Base-by-base conservation (phyloP, 352 stramenopile genomes). In the Elongisporangium senticosum region DNA sequence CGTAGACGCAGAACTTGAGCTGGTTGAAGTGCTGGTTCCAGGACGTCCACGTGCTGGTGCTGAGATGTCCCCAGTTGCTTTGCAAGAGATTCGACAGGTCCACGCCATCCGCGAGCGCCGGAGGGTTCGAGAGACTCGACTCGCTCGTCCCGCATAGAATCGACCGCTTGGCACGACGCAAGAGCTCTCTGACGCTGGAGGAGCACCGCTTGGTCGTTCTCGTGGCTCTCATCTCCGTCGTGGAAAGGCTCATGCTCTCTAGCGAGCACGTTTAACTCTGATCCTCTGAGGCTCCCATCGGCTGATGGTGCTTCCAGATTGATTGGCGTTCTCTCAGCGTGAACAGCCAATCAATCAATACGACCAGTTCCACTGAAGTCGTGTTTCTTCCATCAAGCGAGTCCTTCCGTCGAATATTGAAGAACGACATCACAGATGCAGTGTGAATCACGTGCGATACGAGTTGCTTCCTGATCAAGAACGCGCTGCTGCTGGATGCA, bases 1-100 rank as follows among this genome's bases (percentile, higher is more conserved):
- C 69, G 56, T 65, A 84, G 21, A 83, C 64, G 40, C 71, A 77
- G 55, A 86, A 85, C 43, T 83, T 83, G 49, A 87, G 64, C 4
- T 62, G 28, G 6, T 53, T 64, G 20, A 81, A 81, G 4, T 70
- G 59, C 17, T 59, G 61, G 49, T 72, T 63, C 3, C 51, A 63
- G 17, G 70, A 76, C 37, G 47, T 69, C 75, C 75, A 71, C 11
- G 33, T 43, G 33, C 33, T 43, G 10, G 33, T 43, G 33, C 33
- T 43, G 8, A 43, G 33, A 43, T 43, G 33, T 5, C 33, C 1
- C 33, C 33, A 43, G 33, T 43, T 43, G 33, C 33, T 43, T 10
- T 43, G 33, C 33, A 43, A 43, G 33, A 43, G 33, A 17, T 43
- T 43, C 33, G 33, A 43, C 33, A 43, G 33, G 33, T 43, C 33